Percentiles rank a stretch among this genome's conserved stretches.
Evolutionary conservation across 2,329 filamentous ascomycete genomes (phyloP).

Genomic region (Septoria linicola): DNA sequence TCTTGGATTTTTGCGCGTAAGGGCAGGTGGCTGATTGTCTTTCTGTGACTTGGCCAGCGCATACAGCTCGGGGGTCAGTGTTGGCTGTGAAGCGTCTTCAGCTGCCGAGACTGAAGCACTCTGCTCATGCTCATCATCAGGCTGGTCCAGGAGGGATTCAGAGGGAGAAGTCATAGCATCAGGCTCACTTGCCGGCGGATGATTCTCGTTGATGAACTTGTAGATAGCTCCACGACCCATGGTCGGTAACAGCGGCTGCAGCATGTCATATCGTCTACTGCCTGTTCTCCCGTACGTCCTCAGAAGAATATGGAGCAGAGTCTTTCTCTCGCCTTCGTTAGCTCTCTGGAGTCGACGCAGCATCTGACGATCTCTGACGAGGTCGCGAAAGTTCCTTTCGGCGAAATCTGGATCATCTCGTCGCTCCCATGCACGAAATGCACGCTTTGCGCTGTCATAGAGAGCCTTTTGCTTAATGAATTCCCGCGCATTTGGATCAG

Average conservation of each 20-base stretch:
- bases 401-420: conserved; percentile 19
- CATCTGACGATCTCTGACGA: conserved; percentile 42
- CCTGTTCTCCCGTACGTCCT: conserved; percentile 60
- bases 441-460: conserved; percentile 46
- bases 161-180: neutral
- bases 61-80: conserved; percentile 37
- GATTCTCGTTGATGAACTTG: neutral
- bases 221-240: conserved; percentile 2
- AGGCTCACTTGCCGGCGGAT: neutral
- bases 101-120: too few species aligned
- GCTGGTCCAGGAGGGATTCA: neutral
- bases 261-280: conserved; percentile 50
- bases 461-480: conserved; percentile 53
- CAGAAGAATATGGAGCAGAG: conserved; percentile 54
- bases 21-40: conserved; percentile 32
- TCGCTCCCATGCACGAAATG: conserved; percentile 21
- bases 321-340: conserved; percentile 55
- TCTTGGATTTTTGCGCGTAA: conserved; percentile 32
- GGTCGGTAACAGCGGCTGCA: conserved; percentile 33
- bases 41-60: conserved; percentile 37
- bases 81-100: conserved; percentile 33
- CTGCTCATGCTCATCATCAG: too few species aligned
- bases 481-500: conserved; percentile 54
- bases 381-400: conserved; percentile 19
- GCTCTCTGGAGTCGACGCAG: conserved; percentile 51